Evolutionary conservation across 202 grass and related monocot species (phyloP).

Genomic region (Zizania palustris): DNA sequence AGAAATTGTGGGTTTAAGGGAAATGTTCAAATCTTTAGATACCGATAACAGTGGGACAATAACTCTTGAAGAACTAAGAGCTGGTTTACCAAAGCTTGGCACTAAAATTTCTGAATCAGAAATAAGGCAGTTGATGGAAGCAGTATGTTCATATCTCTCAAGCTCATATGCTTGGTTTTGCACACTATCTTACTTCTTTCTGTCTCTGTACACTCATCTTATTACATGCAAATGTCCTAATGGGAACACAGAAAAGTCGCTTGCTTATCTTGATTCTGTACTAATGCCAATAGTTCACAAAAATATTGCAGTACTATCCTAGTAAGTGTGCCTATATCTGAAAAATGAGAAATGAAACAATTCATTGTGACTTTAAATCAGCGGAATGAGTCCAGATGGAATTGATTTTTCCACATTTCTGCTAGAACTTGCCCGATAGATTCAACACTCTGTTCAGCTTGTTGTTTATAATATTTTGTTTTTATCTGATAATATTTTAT

Average conservation of each 20-base stretch:
- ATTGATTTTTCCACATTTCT: neutral
- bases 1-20: constrained; percentile 88
- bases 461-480: constrained; percentile 28
- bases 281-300: neutral
- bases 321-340: neutral
- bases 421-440: constrained; percentile 1
- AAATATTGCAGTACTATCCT: neutral
- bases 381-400: neutral
- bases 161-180: neutral
- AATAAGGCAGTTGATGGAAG: constrained; percentile 86
- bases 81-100: constrained; percentile 85
- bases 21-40: constrained; percentile 93
- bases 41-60: constrained; percentile 92
- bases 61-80: constrained; percentile 77
- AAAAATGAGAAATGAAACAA: neutral
- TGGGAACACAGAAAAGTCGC: neutral
- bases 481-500: constrained; percentile 20
- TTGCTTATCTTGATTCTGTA: constrained; percentile 1
- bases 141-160: constrained; percentile 51
- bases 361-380: constrained; percentile 2
- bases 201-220: neutral
- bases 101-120: constrained; percentile 87
- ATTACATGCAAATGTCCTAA: neutral
- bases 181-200: constrained; percentile 1
- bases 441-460: constrained; percentile 22